Base-by-base conservation (phyloP, 1,139 yeast species). In the Lodderomyces pseudojiufengensis region DNA sequence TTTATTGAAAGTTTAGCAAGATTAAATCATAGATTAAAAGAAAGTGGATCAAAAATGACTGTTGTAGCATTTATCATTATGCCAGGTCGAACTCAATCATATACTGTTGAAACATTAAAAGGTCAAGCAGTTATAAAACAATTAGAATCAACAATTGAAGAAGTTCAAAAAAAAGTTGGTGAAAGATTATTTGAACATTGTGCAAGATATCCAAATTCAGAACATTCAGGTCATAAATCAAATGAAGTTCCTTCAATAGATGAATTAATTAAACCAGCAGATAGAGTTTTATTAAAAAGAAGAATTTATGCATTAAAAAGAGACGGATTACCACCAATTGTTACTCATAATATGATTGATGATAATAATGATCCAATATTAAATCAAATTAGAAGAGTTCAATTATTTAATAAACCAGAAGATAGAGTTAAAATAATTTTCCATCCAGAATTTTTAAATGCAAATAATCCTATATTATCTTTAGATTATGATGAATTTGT, bases 31-130 rank as follows among this genome's bases (percentile, higher is more conserved):
- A 76, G 80, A 46, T 76, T 92, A 55, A 88, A 92, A 65, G 81
- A 78, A 45, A 61, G 79, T 6, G 88, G 87, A 27, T 84, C 95
- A 10, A 85, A 84, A 51, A 84, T 82, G 71, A 92, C 97, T 0
- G 94, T 92, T 24, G 97, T 92, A 33, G 97, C 97, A n/a, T 92
- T 92, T 58, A 86, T 92, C 52, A 90, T 92, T 59, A 92, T 92
- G 98, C 98, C 98, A 2, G 97, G 97, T 14, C 79, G 82, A 39
- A 90, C 95, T 40, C 83, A 83, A 51, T 88, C 97, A 1, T 92
- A 88, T 63, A 92, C 97, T 1, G 95, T 88, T 29, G 98, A 92
- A 58, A 92, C 97, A 12, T 75, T 92, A 54, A 85, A 84, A 66
- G 96, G 97, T 35, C 98, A 92, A 63, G 97, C 97, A 3, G 97